Evolutionary conservation across 257 asterid species (phyloP).

Genomic region (Solanum commersonii): DNA sequence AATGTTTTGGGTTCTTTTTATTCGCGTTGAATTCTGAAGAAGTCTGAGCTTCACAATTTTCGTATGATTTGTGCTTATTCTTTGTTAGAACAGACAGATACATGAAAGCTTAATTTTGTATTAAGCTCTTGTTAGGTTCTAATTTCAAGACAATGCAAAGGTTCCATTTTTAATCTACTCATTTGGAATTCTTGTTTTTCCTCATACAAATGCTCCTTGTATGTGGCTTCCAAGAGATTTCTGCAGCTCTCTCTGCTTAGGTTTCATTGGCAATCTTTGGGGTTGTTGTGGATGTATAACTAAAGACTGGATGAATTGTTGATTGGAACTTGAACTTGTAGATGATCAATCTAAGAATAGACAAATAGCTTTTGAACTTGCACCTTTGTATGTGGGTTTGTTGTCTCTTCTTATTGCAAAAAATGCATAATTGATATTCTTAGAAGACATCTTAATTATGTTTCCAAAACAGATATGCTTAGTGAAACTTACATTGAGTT

Average conservation of each 20-base stretch:
- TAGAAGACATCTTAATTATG: neutral
- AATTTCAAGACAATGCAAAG: neutral
- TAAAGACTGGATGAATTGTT: neutral
- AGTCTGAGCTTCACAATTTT: neutral
- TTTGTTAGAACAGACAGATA: neutral
- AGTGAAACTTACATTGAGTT: slow-evolving; percentile 7
- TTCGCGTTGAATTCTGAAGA: too few species aligned
- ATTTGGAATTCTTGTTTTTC: neutral
- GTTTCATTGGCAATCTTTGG: neutral
- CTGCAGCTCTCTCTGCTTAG: neutral
- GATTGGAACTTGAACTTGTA: neutral
- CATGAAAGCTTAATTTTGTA: neutral
- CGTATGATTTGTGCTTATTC: neutral
- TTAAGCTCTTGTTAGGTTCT: neutral
- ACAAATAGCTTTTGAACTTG: neutral
- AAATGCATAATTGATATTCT: neutral
- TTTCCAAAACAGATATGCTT: neutral
- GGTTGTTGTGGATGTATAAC: neutral
- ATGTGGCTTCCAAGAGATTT: neutral
- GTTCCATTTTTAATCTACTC: neutral
- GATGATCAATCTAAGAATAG: neutral
- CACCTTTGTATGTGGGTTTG: neutral
- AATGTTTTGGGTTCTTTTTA: neutral
- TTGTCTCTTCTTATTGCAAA: neutral
- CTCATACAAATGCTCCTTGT: neutral